Evolutionary conservation across 2,329 filamentous ascomycete species (phyloP).

Genomic region (Fusarium napiforme): DNA sequence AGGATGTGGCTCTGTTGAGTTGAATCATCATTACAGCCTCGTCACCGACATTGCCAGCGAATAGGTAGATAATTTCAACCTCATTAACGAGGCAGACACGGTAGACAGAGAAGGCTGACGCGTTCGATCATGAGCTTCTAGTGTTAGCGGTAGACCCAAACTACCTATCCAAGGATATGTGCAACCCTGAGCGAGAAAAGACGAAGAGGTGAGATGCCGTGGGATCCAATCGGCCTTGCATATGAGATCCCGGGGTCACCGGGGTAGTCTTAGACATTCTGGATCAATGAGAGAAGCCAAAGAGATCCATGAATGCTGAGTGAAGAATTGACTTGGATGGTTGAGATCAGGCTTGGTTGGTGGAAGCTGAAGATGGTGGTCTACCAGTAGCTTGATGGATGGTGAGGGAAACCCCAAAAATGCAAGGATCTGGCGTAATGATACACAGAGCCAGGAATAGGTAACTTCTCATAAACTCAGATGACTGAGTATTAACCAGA

Average conservation of each 20-base stretch:
- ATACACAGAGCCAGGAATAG: conserved; percentile 9
- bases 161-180: conserved; percentile 1
- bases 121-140: conserved; percentile 10
- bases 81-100: conserved; percentile 18
- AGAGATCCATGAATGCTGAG: background rate
- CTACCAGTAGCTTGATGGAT: conserved; percentile 4
- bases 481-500: background rate
- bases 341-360: conserved; percentile 26
- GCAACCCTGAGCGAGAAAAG: conserved; percentile 17
- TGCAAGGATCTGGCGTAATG: conserved; percentile 9
- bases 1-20: conserved; percentile 29
- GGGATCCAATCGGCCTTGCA: conserved; percentile 42
- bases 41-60: conserved; percentile 28
- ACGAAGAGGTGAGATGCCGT: conserved; percentile 30
- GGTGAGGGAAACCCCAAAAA: conserved; percentile 19
- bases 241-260: conserved; percentile 41
- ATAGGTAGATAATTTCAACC: conserved; percentile 9
- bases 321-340: conserved; percentile 29
- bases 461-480: background rate
- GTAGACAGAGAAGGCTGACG: conserved; percentile 37
- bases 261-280: conserved; percentile 30
- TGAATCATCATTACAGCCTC: conserved; percentile 29
- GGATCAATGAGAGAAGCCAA: conserved; percentile 28
- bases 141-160: conserved; percentile 1
- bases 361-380: conserved; percentile 21